A percentile compares a stretch with the other conserved stretches of the same genome.
Conservation (phyloP, 768 basidiomycete species). For the Mrakia hoshinonis region DNA sequence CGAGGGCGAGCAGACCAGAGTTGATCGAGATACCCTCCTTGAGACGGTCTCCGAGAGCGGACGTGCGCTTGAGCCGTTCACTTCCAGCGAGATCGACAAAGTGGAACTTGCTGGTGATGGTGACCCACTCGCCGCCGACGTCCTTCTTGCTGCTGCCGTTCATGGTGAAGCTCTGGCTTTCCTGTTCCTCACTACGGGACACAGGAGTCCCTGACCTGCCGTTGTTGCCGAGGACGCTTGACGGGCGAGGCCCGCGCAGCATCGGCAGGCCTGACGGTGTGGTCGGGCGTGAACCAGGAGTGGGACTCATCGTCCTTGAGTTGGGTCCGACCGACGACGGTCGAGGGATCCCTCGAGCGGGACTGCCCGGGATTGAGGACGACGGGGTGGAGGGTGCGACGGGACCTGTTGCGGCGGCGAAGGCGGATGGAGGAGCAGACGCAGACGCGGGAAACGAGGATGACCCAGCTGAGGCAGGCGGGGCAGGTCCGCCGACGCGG, state of each 20-base stretch:
- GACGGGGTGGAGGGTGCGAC: background rate
- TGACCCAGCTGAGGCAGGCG: constrained; percentile 2
- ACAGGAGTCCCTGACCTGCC: constrained; percentile 4
- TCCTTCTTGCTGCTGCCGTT: constrained; percentile 4
- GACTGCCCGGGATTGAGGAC: constrained; percentile 9
- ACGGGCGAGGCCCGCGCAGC: background rate
- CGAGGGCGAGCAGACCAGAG: constrained; percentile 86
- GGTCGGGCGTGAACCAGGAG: constrained; percentile 26
- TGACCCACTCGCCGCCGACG: constrained; percentile 65
- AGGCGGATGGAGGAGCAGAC: background rate
- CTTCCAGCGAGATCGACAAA: constrained; percentile 97
- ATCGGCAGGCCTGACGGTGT: constrained; percentile 24
- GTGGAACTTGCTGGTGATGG: constrained; percentile 90
- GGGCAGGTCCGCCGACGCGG: constrained; percentile 30
- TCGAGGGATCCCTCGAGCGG: constrained; percentile 19
- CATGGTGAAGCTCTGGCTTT: background rate
- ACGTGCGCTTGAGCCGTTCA: constrained; percentile 92
- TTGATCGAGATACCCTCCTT: constrained; percentile 99
- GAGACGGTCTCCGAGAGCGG: constrained; percentile 88
- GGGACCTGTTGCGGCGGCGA: background rate
- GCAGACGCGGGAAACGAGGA: background rate
- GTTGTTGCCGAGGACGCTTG: background rate
- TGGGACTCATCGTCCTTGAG: constrained; percentile 24
- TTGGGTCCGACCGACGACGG: background rate
- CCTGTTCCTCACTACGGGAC: background rate